Evolutionary conservation across 1,284 basidiomycete genomes (phyloP).

Genomic region (Boletellus deceptivus): DNA sequence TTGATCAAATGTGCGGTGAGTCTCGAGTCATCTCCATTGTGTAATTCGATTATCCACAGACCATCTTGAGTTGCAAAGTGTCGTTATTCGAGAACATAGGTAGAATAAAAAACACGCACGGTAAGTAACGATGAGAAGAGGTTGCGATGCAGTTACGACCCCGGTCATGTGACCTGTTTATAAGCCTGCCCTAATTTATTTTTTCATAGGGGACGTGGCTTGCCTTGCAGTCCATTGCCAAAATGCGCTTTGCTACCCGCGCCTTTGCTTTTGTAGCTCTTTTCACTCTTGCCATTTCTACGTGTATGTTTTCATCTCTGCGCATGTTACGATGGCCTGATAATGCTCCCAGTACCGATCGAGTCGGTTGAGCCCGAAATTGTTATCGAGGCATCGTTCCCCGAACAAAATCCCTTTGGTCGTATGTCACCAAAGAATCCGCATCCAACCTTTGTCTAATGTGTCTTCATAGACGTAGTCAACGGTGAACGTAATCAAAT

Average conservation of each 20-base stretch:
- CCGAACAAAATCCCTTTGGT: conserved; percentile 77
- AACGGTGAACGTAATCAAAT: conserved; percentile 84
- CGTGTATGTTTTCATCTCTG: conserved; percentile 25
- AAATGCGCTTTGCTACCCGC: conserved; percentile 25
- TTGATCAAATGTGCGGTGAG: conserved; percentile 61
- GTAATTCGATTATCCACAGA: conserved; percentile 75
- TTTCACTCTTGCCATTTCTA: conserved; percentile 20
- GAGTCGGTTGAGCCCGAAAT: conserved; percentile 49
- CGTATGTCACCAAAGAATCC: conserved; percentile 52
- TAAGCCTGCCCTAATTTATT: conserved; percentile 23
- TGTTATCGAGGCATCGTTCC: conserved; percentile 64
- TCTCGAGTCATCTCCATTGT: conserved; percentile 75
- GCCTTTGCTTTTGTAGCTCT: conserved; percentile 19
- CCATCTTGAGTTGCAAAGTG: conserved; percentile 49
- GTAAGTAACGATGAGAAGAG: conserved; percentile 62
- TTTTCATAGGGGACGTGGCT: conserved; percentile 25
- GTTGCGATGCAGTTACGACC: conserved; percentile 30
- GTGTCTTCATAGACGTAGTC: conserved; percentile 60
- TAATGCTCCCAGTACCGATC: conserved; percentile 11
- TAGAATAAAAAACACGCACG: conserved; percentile 43
- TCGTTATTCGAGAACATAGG: not conserved
- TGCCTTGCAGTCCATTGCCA: not conserved
- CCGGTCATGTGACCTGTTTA: conserved; percentile 17
- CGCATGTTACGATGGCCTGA: conserved; percentile 3
- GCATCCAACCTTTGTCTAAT: conserved; percentile 2